These are phyloP conservation scores for Marchantia paleacea DNA, from an alignment of 225 moss, liverwort and hornwort species.

Conservation along the genomic window DNA sequence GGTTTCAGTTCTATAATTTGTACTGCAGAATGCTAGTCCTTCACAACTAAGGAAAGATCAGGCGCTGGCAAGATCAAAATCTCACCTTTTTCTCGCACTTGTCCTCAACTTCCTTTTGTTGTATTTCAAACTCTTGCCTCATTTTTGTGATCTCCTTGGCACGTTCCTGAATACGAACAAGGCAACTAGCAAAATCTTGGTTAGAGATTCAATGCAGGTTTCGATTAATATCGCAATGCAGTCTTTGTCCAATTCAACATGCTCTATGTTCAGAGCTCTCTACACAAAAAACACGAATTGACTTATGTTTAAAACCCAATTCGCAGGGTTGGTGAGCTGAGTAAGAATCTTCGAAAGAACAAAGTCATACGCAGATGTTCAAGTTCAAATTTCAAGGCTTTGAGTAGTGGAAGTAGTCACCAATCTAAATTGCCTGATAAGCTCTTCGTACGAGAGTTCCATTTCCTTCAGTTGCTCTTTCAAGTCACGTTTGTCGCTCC, in stretches of 20 bases:
- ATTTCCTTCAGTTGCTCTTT: conserved; percentile 68
- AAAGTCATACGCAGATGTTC: not conserved
- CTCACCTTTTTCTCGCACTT: conserved; percentile 66
- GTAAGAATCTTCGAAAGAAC: not conserved
- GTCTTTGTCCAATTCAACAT: too few relatives aligned
- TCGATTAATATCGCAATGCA: too few relatives aligned
- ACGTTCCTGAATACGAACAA: conserved; percentile 49
- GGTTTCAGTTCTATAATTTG: too few relatives aligned
- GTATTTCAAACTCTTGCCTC: conserved; percentile 79
- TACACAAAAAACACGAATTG: too few relatives aligned
- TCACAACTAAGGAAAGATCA: not conserved
- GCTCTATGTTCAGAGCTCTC: too few relatives aligned
- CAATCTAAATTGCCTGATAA: conserved; percentile 63
- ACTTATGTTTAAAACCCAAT: too few relatives aligned
- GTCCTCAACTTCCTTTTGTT: conserved; percentile 73
- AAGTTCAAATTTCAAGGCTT: not conserved
- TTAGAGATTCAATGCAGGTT: not conserved
- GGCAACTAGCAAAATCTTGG: not conserved
- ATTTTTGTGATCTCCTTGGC: conserved; percentile 90
- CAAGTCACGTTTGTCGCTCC: conserved; percentile 75
- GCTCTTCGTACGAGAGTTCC: conserved; percentile 77
- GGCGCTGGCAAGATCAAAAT: not conserved
- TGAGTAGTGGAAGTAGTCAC: conserved; percentile 31
- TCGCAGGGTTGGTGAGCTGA: not conserved
- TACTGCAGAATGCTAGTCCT: not conserved